These are phyloP conservation scores for Stylonectria norvegica DNA, from an alignment of 2,329 filamentous ascomycete genomes.

Conservation along the genomic window DNA sequence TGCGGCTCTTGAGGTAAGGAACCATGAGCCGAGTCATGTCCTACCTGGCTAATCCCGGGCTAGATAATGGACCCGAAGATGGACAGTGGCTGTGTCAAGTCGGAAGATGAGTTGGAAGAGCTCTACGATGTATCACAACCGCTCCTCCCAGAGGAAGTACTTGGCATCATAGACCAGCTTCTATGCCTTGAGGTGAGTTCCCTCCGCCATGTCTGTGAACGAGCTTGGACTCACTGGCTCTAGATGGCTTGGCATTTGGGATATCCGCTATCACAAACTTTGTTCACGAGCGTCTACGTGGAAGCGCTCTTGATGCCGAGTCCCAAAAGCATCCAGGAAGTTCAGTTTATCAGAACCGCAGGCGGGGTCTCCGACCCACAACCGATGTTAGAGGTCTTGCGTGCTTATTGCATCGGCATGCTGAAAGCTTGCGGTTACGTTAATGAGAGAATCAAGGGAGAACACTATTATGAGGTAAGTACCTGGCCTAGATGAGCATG, in stretches of 20 bases:
- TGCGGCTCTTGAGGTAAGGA: constrained; percentile 68
- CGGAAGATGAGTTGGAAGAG: constrained; percentile 78
- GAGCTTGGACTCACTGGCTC: constrained; percentile 1
- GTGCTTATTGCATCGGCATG: constrained; percentile 81
- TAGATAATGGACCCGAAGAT: constrained; percentile 99
- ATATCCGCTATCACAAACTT: constrained; percentile 90
- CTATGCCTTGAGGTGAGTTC: constrained; percentile 74
- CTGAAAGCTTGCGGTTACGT: constrained; percentile 80
- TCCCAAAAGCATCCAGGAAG: constrained; percentile 61
- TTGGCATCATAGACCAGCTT: constrained; percentile 93
- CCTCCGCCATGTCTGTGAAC: not conserved
- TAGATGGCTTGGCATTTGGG: constrained; percentile 96
- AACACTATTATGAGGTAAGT: constrained; percentile 83
- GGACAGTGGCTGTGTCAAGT: constrained; percentile 84
- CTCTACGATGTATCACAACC: constrained; percentile 70
- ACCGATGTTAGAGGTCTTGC: constrained; percentile 61
- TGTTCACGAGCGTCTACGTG: constrained; percentile 90
- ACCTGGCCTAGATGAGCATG: too few relatives aligned
- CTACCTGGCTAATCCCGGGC: constrained; percentile 4
- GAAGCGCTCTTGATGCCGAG: constrained; percentile 75
- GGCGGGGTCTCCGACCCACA: constrained; percentile 31
- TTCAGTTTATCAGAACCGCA: constrained; percentile 53
- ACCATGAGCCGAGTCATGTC: too few relatives aligned
- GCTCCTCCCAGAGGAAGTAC: constrained; percentile 71
- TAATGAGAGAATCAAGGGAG: constrained; percentile 71